These are phyloP conservation scores for Sarocladium strictum DNA, from an alignment of 2,329 filamentous ascomycete genomes.

Conservation along the genomic window DNA sequence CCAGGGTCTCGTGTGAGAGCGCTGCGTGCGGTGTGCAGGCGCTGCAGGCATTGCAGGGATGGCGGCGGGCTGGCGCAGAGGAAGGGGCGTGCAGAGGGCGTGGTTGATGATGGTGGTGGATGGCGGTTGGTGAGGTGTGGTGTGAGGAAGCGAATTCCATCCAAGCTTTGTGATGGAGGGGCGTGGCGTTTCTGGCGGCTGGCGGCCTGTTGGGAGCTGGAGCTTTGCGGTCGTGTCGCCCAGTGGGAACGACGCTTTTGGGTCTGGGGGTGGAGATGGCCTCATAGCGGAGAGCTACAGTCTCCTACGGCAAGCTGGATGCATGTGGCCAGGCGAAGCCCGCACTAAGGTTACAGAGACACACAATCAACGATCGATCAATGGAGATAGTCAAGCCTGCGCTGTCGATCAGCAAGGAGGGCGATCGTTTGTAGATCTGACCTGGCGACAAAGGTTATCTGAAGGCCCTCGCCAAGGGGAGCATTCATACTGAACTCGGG, in stretches of 20 bases:
- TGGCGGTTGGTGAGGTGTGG: conserved; percentile 1
- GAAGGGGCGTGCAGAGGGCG: background rate
- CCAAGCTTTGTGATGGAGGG: conserved; percentile 9
- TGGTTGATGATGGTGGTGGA: background rate
- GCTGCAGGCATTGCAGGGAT: conserved; percentile 9
- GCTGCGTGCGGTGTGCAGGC: conserved; percentile 1
- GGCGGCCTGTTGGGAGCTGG: conserved; percentile 1
- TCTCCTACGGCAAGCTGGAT: background rate
- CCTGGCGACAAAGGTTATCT: too few species aligned
- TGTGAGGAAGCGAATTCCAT: conserved; percentile 2
- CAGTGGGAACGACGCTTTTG: conserved; percentile 3
- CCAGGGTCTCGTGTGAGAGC: conserved; percentile 9
- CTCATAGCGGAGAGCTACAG: conserved; percentile 1
- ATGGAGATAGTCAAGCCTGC: background rate
- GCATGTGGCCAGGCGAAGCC: background rate
- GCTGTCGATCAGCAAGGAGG: too few species aligned
- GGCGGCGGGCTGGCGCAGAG: conserved; percentile 2
- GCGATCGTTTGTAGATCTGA: too few species aligned
- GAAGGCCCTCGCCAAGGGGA: background rate
- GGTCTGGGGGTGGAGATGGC: conserved; percentile 8
- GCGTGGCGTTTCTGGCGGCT: conserved; percentile 5
- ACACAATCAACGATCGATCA: background rate
- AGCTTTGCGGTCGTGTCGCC: background rate
- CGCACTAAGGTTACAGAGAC: background rate
- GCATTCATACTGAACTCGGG: background rate